Percentiles rank a stretch among this genome's conserved stretches.
These are phyloP conservation scores for Barbarea vulgaris DNA, from an alignment of 345 rosid genomes.

Conservation along the genomic window DNA sequence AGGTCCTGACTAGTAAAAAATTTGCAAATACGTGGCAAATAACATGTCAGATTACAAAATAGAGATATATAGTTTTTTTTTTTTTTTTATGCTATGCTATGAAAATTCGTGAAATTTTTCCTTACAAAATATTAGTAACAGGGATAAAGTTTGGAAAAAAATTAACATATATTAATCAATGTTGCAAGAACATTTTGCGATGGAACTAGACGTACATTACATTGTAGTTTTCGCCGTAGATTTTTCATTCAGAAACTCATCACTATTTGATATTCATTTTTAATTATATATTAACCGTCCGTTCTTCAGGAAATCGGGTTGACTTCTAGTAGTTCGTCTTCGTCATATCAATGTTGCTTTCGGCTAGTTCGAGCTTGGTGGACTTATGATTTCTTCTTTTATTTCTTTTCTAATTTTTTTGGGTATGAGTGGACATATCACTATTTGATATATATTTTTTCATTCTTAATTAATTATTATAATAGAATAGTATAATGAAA, in stretches of 20 bases:
- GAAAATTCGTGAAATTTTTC: background rate
- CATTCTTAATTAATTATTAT: too few relatives aligned
- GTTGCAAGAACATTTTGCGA: background rate
- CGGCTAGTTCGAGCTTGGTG: slow-evolving; percentile 10
- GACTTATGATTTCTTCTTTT: background rate
- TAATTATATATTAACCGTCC: slow-evolving; percentile 1
- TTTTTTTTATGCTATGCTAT: too few relatives aligned
- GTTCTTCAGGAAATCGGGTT: background rate
- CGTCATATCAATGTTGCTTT: background rate
- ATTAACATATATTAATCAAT: too few relatives aligned
- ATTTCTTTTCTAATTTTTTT: too few relatives aligned
- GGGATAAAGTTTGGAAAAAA: background rate
- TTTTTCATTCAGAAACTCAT: background rate
- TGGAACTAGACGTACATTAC: too few relatives aligned
- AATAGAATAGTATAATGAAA: too few relatives aligned
- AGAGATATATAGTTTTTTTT: background rate
- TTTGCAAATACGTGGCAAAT: background rate
- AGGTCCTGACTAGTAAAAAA: background rate
- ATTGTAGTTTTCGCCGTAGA: background rate
- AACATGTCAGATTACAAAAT: background rate
- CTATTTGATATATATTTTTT: too few relatives aligned
- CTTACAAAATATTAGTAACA: background rate
- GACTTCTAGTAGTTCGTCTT: background rate
- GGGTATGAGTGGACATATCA: background rate
- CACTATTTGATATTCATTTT: background rate